Conservation (phyloP, 192 early-diverging fungal species). For the Entrophospora sp. region DNA sequence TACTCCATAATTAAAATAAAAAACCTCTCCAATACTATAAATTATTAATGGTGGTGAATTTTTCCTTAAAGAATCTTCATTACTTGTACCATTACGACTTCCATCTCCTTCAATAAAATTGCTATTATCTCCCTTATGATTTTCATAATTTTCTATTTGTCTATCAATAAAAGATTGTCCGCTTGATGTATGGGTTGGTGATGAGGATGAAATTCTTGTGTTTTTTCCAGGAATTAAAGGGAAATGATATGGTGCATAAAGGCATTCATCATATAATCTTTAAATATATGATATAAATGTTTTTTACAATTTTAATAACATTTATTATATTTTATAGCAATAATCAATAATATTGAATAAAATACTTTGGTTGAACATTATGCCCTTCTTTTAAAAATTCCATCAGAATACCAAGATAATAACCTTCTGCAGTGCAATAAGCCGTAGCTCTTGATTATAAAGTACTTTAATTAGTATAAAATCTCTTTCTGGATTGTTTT, state of each 20-base stretch:
- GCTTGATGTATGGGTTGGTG: slow-evolving; percentile 33
- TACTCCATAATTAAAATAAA: slow-evolving; percentile 52
- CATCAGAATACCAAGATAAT: slow-evolving; percentile 35
- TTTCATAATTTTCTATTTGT: slow-evolving; percentile 38
- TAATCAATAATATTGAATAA: background rate
- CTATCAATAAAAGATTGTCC: slow-evolving; percentile 43
- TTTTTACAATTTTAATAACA: background rate
- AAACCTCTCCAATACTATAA: slow-evolving; percentile 45
- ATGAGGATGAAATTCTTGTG: slow-evolving; percentile 23
- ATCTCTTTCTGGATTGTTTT: no score
- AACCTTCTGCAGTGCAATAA: slow-evolving; percentile 67
- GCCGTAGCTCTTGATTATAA: slow-evolving; percentile 62
- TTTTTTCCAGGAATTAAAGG: slow-evolving; percentile 35
- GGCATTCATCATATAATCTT: slow-evolving; percentile 42
- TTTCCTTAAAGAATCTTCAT: background rate
- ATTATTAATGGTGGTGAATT: slow-evolving; percentile 11
- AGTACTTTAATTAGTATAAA: no score
- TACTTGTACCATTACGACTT: background rate
- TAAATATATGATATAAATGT: background rate
- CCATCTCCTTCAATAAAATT: slow-evolving; percentile 21
- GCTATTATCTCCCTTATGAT: slow-evolving; percentile 22
- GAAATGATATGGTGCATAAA: slow-evolving; percentile 50
- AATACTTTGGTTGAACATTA: slow-evolving; percentile 34
- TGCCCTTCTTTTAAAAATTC: slow-evolving; percentile 39
- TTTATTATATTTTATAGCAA: background rate